Evolutionary conservation across 306 rosid species (phyloP), one percentile per base, ranked within the genome.

Genomic region (Medicago arabica): DNA sequence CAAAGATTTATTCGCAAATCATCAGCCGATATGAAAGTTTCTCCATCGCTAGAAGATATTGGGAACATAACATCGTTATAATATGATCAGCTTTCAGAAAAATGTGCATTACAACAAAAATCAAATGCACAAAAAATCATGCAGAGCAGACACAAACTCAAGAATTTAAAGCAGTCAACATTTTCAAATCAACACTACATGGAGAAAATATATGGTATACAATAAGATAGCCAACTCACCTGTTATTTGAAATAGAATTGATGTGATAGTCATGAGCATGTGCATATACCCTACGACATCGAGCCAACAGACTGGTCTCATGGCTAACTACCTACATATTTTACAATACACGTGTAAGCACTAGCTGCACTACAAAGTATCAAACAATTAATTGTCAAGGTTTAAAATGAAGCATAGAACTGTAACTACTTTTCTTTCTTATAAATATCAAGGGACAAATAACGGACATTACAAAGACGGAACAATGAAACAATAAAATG

Each of bases 191-290:
- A 39, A 67, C 28, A 67, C 43, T 25, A 28, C 39, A 21, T 47
- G 13, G 38, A 10, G 8, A 75, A 10, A 65, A 70, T 39, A 23
- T 55, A 55, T 39, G 31, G 15, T 12, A 67, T 38, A 67, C 46
- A 59, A 47, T 12, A 55, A 34, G 57, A 38, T 44, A 76, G 74
- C 54, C 15, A 68, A 57, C 80, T 79, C 88, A 95, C 99, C 99
- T 96, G 93, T 96, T 96, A 78, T 89, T 96, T 28, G 99, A 96
- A 76, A 96, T 96, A 47, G 99, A 96, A 83, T 96, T 96, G 77
- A 96, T 96, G 82, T 96, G 99, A 81, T 96, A 96, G 81, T 96
- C 99, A 87, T 96, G 99, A 47, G 99, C 99, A 82, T 96, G 99
- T 67, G 98, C 99, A 69, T 92, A 96, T 53, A 96, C 97, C 84